Evolutionary conservation across 768 basidiomycete genomes (phyloP), one percentile per base, ranked within the genome.

Genomic region (Nidularia sp.): DNA sequence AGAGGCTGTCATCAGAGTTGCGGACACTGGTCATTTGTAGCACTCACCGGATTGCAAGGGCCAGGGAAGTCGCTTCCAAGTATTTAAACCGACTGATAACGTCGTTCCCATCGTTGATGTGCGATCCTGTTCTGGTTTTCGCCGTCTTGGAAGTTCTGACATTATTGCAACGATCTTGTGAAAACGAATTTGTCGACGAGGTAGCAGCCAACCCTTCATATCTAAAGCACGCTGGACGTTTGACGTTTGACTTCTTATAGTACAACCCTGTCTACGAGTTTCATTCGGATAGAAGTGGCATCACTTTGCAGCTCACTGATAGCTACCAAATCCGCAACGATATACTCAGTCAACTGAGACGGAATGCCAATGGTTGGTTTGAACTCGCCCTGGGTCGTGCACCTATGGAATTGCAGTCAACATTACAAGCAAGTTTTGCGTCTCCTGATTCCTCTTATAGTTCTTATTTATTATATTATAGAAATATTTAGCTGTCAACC

Each of bases 61-160:
- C 88, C 48, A 79, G 96, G 34, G 87, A 89, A 34, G 76, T 93
- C 32, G 90, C 95, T 1, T 78, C 85, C 41, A 86, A 83, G 67
- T 97, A 90, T 63, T 77, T 98, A 29, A 83, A 93, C 68, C 80
- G 85, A 36, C 73, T 98, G 39, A 86, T 98, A 57, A 87, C 85
- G 6, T 91, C 89, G 1, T 98, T 98, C 69, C 94, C 97, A 1
- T 93, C 94, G 10, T 73, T 99, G 47, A 89, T 97, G 83, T 98
- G 96, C 68, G 88, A 95, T 60, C 81, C 86, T 3, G 77, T 85
- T 7, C 78, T 98, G 9, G 89, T 98, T 5, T 93, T 88, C 57
- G 84, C 90, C 36, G 88, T 98, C 46, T 75, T 98, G 36, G 96
- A 99, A 62, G 86, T 92, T 44, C 76, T 99, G 53, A 98, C 97